Evolutionary conservation across 495 filamentous ascomycete genomes (phyloP).

Genomic region (Penicillium atrosanguineum): DNA sequence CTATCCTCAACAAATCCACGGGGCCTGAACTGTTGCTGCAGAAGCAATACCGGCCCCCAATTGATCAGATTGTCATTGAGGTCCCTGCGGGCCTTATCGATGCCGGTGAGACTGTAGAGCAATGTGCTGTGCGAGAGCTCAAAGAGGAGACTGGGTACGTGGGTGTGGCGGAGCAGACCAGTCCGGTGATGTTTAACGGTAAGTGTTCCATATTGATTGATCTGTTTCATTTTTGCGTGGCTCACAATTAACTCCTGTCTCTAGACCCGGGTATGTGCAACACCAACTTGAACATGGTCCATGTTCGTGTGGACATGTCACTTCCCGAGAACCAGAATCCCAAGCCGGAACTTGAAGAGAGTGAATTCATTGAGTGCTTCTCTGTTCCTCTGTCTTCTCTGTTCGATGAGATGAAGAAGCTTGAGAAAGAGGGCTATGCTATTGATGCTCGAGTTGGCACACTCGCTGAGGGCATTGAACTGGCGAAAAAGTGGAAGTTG

Average conservation of each 20-base stretch:
- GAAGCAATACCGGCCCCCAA: conserved; percentile 84
- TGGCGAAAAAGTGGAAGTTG: conserved; percentile 59
- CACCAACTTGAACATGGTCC: conserved; percentile 80
- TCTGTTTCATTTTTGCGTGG: not conserved
- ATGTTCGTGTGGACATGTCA: conserved; percentile 73
- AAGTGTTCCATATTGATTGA: not conserved
- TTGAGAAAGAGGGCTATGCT: conserved; percentile 74
- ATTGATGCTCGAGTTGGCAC: conserved; percentile 84
- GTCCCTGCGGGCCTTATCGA: conserved; percentile 86
- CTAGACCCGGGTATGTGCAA: conserved; percentile 77
- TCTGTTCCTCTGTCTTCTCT: conserved; percentile 62
- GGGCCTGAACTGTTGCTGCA: conserved; percentile 78
- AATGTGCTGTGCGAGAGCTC: conserved; percentile 82
- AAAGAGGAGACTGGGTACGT: conserved; percentile 94
- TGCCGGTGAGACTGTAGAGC: conserved; percentile 71
- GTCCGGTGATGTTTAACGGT: conserved; percentile 31
- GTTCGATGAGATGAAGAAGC: conserved; percentile 62
- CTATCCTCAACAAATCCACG: conserved; percentile 72
- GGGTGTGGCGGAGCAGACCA: conserved; percentile 54
- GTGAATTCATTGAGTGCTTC: conserved; percentile 88
- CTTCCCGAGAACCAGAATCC: conserved; percentile 66
- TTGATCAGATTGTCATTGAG: conserved; percentile 76
- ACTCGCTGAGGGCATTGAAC: conserved; percentile 80
- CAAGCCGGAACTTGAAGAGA: conserved; percentile 74
- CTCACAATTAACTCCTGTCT: not conserved